Conservation (phyloP, 2,329 filamentous ascomycete genomes). For the Sporothrix pseudoabietina region DNA sequence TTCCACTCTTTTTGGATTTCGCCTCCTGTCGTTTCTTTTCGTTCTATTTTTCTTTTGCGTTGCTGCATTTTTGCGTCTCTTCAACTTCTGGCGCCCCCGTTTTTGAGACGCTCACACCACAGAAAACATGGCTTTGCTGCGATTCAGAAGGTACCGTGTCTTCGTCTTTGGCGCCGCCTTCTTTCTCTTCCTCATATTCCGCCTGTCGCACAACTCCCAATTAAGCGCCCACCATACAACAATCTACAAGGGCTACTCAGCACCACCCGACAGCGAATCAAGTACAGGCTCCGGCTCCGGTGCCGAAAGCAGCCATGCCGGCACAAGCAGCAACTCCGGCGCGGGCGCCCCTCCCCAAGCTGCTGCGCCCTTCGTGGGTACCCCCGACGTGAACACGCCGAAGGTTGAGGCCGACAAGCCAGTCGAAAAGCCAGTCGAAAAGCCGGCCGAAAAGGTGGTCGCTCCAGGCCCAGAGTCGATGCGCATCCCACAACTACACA, state of each 20-base stretch:
- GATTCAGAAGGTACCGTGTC: constrained; percentile 63
- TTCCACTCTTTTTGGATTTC: constrained; percentile 3
- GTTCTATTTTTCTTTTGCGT: neutral
- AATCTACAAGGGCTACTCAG: constrained; percentile 33
- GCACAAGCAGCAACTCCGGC: neutral
- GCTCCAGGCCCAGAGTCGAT: neutral
- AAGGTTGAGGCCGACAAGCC: constrained; percentile 14
- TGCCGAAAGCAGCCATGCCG: neutral
- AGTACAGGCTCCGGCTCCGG: neutral
- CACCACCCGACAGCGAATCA: constrained; percentile 19
- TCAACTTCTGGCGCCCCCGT: neutral
- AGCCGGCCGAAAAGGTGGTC: constrained; percentile 1
- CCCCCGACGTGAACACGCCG: neutral
- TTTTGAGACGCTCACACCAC: neutral
- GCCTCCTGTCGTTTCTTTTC: neutral
- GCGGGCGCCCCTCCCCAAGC: neutral
- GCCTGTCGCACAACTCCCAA: constrained; percentile 48
- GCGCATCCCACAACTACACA: constrained; percentile 40
- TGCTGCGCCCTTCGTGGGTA: constrained; percentile 13
- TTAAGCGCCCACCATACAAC: constrained; percentile 38
- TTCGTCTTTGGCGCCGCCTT: constrained; percentile 60
- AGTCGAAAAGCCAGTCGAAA: neutral
- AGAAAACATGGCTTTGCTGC: constrained; percentile 47
- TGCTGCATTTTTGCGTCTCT: neutral
- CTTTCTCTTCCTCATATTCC: constrained; percentile 58